Evolutionary conservation across 768 basidiomycete genomes (phyloP).

Genomic region (Russula virescens): DNA sequence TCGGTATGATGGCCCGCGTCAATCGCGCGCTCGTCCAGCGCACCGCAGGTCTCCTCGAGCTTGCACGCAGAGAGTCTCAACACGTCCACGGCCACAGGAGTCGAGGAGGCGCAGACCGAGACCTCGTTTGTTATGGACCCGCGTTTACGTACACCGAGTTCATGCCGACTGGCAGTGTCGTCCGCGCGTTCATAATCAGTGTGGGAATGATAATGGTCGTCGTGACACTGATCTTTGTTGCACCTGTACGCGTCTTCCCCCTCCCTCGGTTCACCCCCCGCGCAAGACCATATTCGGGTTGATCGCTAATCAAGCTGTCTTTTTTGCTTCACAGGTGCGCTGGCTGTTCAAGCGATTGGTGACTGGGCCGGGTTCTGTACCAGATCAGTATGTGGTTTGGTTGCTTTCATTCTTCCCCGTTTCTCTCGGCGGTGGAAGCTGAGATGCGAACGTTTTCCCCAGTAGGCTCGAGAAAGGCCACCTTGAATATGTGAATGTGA

Average conservation of each 20-base stretch:
- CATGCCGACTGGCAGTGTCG: slow-evolving; percentile 35
- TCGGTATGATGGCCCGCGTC: slow-evolving; percentile 37
- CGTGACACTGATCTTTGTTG: slow-evolving; percentile 18
- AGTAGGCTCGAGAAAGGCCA: slow-evolving; percentile 58
- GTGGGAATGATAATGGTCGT: slow-evolving; percentile 27
- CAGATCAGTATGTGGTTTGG: slow-evolving; percentile 50
- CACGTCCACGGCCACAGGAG: too few relatives aligned
- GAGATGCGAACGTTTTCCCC: not conserved
- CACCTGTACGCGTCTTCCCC: slow-evolving; percentile 28
- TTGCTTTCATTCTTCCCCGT: not conserved
- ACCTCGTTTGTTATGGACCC: slow-evolving; percentile 48
- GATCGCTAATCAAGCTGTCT: not conserved
- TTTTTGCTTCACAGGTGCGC: slow-evolving; percentile 40
- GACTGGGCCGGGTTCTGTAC: slow-evolving; percentile 54
- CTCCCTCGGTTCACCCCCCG: not conserved
- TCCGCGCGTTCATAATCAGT: slow-evolving; percentile 41
- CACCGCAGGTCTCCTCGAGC: slow-evolving; percentile 47
- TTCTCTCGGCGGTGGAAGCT: not conserved
- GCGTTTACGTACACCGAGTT: slow-evolving; percentile 78
- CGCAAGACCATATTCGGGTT: too few relatives aligned
- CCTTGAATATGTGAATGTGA: slow-evolving; percentile 62
- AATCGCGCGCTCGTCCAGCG: slow-evolving; percentile 51
- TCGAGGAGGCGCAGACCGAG: not conserved
- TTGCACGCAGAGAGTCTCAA: slow-evolving; percentile 21
- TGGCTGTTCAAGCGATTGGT: slow-evolving; percentile 48